These are phyloP conservation scores for Penicillium robsamsonii DNA, from an alignment of 495 filamentous ascomycete genomes.

Conservation along the genomic window DNA sequence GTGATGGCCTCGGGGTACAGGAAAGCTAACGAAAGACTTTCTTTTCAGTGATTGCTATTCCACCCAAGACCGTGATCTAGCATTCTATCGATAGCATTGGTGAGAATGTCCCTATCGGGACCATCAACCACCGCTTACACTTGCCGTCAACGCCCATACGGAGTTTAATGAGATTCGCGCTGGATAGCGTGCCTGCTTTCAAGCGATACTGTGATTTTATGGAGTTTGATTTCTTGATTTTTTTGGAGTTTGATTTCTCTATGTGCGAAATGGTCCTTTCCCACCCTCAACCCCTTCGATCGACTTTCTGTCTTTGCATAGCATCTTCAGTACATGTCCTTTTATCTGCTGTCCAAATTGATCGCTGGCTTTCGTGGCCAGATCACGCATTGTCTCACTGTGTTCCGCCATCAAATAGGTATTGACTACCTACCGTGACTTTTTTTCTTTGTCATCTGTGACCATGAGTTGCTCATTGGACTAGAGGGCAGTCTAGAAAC, in stretches of 20 bases:
- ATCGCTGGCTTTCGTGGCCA: not conserved
- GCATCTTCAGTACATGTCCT: constrained; percentile 2
- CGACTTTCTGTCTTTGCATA: not conserved
- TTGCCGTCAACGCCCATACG: constrained; percentile 3
- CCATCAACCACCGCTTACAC: not conserved
- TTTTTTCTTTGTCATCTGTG: constrained; percentile 5
- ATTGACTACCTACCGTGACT: not conserved
- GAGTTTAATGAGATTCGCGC: constrained; percentile 17
- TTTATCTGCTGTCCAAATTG: not conserved
- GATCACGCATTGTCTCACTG: constrained; percentile 4
- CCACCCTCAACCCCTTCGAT: not conserved
- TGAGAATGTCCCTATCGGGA: not conserved
- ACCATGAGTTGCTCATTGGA: constrained; percentile 11
- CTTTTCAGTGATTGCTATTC: not conserved
- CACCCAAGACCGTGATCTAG: not conserved
- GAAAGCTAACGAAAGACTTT: not conserved
- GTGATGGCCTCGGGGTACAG: not conserved
- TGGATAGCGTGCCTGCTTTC: constrained; percentile 22
- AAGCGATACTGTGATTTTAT: constrained; percentile 21
- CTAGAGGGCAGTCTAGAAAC: constrained; percentile 20
- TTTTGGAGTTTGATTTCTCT: constrained; percentile 9
- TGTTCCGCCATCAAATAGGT: not conserved
- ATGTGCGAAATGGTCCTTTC: not conserved
- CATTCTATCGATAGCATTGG: constrained; percentile 3
- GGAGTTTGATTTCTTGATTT: constrained; percentile 8